Conservation (phyloP, 805 yeast genomes). For the Starmerella bacillaris region DNA sequence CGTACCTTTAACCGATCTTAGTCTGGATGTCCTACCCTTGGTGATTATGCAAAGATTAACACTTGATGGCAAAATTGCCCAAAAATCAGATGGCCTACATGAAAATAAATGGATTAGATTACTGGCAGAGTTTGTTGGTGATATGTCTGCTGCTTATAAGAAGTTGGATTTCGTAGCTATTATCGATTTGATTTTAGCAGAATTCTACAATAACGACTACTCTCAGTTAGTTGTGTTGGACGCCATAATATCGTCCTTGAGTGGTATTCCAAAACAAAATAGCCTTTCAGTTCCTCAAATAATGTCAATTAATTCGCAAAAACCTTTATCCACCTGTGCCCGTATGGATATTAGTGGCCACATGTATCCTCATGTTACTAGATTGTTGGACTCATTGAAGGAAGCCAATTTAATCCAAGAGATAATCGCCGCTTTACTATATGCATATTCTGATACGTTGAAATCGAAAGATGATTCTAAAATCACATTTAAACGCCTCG, state of each 20-base stretch:
- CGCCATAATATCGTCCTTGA: slow-evolving; percentile 7
- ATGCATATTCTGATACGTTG: slow-evolving; percentile 2
- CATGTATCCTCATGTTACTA: slow-evolving; percentile 3
- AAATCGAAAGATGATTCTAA: slow-evolving; percentile 7
- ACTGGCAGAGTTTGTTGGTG: slow-evolving; percentile 13
- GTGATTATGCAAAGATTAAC: slow-evolving; percentile 13
- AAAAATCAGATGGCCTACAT: slow-evolving; percentile 11
- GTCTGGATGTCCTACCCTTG: slow-evolving; percentile 14
- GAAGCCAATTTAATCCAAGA: slow-evolving; percentile 1
- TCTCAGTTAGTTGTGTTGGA: slow-evolving; percentile 7
- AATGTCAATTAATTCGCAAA: slow-evolving; percentile 4
- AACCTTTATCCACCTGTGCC: slow-evolving; percentile 1
- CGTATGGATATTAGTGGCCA: slow-evolving; percentile 9
- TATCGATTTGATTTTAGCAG: slow-evolving; percentile 8
- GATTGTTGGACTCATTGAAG: slow-evolving; percentile 1
- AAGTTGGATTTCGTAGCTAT: slow-evolving; percentile 9
- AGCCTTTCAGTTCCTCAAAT: slow-evolving; percentile 10
- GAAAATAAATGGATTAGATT: slow-evolving; percentile 10
- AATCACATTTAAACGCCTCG: slow-evolving; percentile 6
- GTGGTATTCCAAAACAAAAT: slow-evolving; percentile 7
- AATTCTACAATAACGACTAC: slow-evolving; percentile 5
- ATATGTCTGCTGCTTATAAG: slow-evolving; percentile 8
- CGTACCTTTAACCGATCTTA: slow-evolving; percentile 5
- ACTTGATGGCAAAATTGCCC: slow-evolving; percentile 8
- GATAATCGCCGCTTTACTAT: slow-evolving; percentile 6